phyloP scores from a whole-genome alignment of 208 protist species.

The Strigomonas galati region DNA sequence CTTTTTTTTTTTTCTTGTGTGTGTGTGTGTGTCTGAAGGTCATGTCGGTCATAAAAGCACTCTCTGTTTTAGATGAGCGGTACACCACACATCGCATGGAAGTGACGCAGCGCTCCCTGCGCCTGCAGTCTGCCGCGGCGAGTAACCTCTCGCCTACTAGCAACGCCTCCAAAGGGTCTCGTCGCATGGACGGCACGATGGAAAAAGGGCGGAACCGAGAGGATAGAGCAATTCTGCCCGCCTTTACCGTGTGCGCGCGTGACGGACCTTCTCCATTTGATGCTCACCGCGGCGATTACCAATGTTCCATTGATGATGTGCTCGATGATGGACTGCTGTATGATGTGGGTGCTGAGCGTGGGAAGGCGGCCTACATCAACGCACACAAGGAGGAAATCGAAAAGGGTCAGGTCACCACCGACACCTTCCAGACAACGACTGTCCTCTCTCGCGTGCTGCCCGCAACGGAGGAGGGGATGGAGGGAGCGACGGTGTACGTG shows the following conservation, averaged over 20 bases:
- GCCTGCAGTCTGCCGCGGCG: not conserved
- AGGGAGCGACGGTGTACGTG: not conserved
- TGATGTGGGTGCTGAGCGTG: not conserved
- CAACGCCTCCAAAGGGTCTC: not conserved
- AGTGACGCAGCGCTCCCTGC: not conserved
- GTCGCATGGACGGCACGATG: not conserved
- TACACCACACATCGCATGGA: not conserved
- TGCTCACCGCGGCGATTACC: conserved; percentile 11
- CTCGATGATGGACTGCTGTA: conserved; percentile 10
- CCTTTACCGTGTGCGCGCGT: conserved; percentile 19
- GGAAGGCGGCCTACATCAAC: not conserved
- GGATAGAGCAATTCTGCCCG: conserved; percentile 3
- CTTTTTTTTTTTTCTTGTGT: conserved; percentile 8
- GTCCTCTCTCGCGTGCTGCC: conserved; percentile 5
- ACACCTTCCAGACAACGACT: conserved; percentile 1
- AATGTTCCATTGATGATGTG: conserved; percentile 23
- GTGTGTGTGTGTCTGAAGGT: too few relatives aligned
- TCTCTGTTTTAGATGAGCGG: not conserved
- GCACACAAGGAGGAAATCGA: not conserved
- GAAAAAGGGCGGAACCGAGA: not conserved
- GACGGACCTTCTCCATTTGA: conserved; percentile 23
- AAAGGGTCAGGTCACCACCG: not conserved
- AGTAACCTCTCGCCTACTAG: not conserved
- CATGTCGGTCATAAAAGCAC: not conserved
- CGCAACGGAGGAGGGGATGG: not conserved